A percentile compares a stretch with the other conserved stretches of the same genome.
phyloP scores from a whole-genome alignment of 768 basidiomycete species.

The Boletus subparvulus region DNA sequence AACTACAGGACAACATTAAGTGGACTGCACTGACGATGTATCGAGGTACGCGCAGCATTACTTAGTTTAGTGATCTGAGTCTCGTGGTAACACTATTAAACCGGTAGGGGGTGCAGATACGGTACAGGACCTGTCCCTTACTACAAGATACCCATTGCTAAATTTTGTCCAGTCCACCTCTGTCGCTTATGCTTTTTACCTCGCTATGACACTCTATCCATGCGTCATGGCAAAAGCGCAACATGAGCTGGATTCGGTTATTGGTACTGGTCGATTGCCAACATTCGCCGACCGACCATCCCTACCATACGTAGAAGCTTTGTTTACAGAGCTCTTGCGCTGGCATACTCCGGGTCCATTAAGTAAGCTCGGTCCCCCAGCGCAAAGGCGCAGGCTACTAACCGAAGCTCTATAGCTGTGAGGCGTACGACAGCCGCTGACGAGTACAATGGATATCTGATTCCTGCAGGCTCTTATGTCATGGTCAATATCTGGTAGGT shows the following conservation, averaged over 20 bases:
- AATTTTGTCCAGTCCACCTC: conserved; percentile 11
- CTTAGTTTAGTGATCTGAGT: not conserved
- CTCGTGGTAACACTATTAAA: not conserved
- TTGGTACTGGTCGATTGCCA: conserved; percentile 24
- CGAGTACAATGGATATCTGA: conserved; percentile 18
- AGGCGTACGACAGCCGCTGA: conserved; percentile 7
- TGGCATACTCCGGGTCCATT: conserved; percentile 17
- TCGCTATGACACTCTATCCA: conserved; percentile 30
- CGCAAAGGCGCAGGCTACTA: not conserved
- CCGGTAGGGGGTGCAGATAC: conserved; percentile 24
- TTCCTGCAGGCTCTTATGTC: conserved; percentile 16
- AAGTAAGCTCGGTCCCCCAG: not conserved
- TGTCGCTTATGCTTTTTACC: conserved; percentile 11
- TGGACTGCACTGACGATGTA: conserved; percentile 12
- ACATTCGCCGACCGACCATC: conserved; percentile 20
- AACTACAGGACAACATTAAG: conserved; percentile 13
- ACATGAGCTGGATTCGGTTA: conserved; percentile 24
- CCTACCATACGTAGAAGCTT: conserved; percentile 27
- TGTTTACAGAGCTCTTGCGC: conserved; percentile 24
- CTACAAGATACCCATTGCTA: not conserved
- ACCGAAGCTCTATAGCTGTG: not conserved
- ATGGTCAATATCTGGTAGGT: conserved; percentile 17
- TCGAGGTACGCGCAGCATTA: conserved; percentile 4
- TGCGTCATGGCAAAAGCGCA: conserved; percentile 23
- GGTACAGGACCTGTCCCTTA: conserved; percentile 26